These are phyloP conservation scores for Mallotus japonicus DNA, from an alignment of 441 rosid species.

Conservation along the genomic window DNA sequence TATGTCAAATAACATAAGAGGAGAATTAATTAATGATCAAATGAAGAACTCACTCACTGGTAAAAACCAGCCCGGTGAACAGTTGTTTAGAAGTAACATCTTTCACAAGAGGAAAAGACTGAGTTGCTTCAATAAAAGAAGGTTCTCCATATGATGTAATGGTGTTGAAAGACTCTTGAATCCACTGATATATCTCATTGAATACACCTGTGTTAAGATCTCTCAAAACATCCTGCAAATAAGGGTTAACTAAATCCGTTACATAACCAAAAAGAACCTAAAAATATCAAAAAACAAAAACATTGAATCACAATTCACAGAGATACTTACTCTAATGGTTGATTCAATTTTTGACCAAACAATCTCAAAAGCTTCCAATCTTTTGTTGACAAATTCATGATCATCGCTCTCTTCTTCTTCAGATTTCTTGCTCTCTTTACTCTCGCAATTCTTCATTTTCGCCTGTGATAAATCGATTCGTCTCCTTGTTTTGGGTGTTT, in stretches of 20 bases:
- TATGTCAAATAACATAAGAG: not conserved
- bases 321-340: conserved; percentile 48
- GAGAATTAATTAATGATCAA: conserved; percentile 7
- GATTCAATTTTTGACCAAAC: conserved; percentile 80
- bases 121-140: conserved; percentile 51
- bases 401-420: conserved; percentile 29
- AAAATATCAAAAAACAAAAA: not conserved
- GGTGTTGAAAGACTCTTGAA: conserved; percentile 53
- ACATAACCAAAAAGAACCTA: not conserved
- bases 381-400: conserved; percentile 26
- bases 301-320: not conserved
- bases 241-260: conserved; percentile 7
- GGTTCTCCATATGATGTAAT: conserved; percentile 42
- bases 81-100: conserved; percentile 63
- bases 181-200: conserved; percentile 65
- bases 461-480: conserved; percentile 50
- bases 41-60: conserved; percentile 78
- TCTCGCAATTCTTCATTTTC: conserved; percentile 26
- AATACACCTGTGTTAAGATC: conserved; percentile 47
- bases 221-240: conserved; percentile 70
- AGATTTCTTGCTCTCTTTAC: conserved; percentile 29
- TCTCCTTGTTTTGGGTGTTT: conserved; percentile 43
- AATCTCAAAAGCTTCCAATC: conserved; percentile 57
- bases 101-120: conserved; percentile 53
- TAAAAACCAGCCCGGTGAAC: conserved; percentile 69